A percentile compares a stretch with the other conserved stretches of the same genome.
phyloP scores from a whole-genome alignment of 2,329 filamentous ascomycete species.

The Aureobasidium namibiae region DNA sequence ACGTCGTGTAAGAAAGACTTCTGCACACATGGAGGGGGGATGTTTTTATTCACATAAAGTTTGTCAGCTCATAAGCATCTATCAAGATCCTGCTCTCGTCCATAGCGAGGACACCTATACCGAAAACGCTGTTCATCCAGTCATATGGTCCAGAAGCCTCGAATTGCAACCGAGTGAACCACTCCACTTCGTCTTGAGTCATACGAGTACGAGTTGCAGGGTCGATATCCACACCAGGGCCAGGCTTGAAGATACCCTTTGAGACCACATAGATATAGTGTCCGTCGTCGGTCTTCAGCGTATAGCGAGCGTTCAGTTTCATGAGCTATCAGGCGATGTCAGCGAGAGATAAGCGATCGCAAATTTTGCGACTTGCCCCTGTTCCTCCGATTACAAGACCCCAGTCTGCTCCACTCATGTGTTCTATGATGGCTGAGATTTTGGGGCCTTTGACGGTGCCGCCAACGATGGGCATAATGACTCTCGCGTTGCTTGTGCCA shows the following conservation, averaged over 20 bases:
- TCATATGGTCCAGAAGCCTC: conserved; percentile 19
- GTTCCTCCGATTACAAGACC: conserved; percentile 13
- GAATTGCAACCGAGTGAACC: conserved; percentile 21
- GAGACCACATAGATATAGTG: conserved; percentile 19
- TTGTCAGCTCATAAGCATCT: conserved; percentile 20
- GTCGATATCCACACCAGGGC: neutral
- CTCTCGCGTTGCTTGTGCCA: conserved; percentile 12
- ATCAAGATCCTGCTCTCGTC: conserved; percentile 19
- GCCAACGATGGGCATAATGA: conserved; percentile 19
- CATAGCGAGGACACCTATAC: conserved; percentile 19
- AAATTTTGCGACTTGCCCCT: conserved; percentile 9
- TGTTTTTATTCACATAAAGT: conserved; percentile 13
- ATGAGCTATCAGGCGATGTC: conserved; percentile 14
- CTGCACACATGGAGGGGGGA: neutral
- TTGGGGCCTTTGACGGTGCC: conserved; percentile 18
- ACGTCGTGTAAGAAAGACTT: neutral
- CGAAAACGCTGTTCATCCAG: conserved; percentile 20
- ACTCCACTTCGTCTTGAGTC: conserved; percentile 19
- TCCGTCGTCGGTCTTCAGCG: conserved; percentile 18
- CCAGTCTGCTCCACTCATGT: conserved; percentile 20
- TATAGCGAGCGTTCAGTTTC: conserved; percentile 19
- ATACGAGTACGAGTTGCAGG: conserved; percentile 12
- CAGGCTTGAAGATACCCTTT: conserved; percentile 16
- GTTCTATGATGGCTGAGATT: conserved; percentile 17
- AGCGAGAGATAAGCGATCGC: neutral